Evolutionary conservation across 1,139 yeast genomes (phyloP).

Genomic region (Saccharomyces pastorianus): DNA sequence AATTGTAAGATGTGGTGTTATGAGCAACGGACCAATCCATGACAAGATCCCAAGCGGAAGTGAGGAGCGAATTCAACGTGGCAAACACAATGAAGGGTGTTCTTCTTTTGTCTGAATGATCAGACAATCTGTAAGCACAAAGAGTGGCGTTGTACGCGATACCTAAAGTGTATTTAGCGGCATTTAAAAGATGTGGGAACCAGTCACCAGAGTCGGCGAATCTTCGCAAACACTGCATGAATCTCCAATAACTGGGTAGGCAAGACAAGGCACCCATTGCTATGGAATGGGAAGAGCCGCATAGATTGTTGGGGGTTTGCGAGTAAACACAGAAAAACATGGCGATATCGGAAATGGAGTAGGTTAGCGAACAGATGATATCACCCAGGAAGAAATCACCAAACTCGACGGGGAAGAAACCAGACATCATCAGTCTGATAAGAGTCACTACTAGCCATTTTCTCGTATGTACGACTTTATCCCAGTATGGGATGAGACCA

Average conservation of each 20-base stretch:
- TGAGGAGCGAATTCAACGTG: conserved; percentile 56
- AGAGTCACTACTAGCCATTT: conserved; percentile 68
- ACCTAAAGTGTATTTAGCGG: conserved; percentile 62
- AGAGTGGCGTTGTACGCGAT: conserved; percentile 64
- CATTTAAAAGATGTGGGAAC: conserved; percentile 96
- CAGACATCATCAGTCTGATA: conserved; percentile 70
- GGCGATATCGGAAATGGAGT: conserved; percentile 77
- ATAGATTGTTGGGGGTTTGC: conserved; percentile 35
- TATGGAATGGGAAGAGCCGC: conserved; percentile 75
- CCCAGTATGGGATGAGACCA: conserved; percentile 27
- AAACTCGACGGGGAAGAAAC: conserved; percentile 90
- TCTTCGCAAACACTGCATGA: conserved; percentile 84
- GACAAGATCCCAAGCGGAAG: conserved; percentile 77
- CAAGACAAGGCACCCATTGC: conserved; percentile 76
- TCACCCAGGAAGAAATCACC: conserved; percentile 92
- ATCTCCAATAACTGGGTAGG: conserved; percentile 85
- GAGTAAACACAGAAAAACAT: conserved; percentile 79
- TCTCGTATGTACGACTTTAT: conserved; percentile 27
- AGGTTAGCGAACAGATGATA: conserved; percentile 77
- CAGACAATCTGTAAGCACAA: conserved; percentile 57
- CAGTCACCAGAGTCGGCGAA: conserved; percentile 87
- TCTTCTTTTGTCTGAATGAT: conserved; percentile 37
- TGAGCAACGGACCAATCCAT: conserved; percentile 95
- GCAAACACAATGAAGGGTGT: conserved; percentile 69
- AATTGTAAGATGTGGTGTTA: conserved; percentile 40